Evolutionary conservation across 2,329 filamentous ascomycete genomes (phyloP).

Genomic region (Helotiales sp.): DNA sequence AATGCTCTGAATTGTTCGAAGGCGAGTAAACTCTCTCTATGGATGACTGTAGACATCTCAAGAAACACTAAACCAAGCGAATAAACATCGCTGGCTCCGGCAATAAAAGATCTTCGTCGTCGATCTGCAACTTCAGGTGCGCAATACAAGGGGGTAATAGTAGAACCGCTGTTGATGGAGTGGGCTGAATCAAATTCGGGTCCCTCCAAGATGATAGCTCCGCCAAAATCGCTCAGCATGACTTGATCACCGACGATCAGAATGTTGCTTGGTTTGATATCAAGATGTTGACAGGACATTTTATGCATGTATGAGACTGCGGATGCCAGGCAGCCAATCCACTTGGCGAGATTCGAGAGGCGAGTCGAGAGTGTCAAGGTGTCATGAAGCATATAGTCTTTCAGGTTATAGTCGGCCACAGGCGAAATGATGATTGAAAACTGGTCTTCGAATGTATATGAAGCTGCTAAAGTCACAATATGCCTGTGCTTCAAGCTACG

Average conservation of each 20-base stretch:
- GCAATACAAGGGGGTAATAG: constrained; percentile 11
- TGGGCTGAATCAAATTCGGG: background rate
- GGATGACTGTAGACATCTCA: constrained; percentile 9
- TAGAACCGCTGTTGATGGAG: background rate
- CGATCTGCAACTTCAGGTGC: constrained; percentile 3
- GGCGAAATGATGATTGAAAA: constrained; percentile 9
- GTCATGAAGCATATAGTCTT: constrained; percentile 4
- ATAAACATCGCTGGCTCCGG: constrained; percentile 7
- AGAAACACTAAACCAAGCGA: constrained; percentile 10
- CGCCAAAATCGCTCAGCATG: constrained; percentile 8
- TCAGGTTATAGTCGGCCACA: constrained; percentile 4
- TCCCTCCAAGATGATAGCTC: constrained; percentile 1
- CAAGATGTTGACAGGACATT: constrained; percentile 7
- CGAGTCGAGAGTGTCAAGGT: background rate
- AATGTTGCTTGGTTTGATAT: constrained; percentile 13
- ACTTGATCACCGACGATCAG: background rate
- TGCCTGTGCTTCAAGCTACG: constrained; percentile 3
- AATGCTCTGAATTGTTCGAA: constrained; percentile 8
- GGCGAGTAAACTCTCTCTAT: background rate
- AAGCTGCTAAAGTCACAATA: constrained; percentile 3
- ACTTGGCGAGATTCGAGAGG: constrained; percentile 3
- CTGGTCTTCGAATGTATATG: constrained; percentile 4
- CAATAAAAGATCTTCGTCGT: background rate
- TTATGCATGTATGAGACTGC: constrained; percentile 8
- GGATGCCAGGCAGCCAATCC: constrained; percentile 6